phyloP scores from a whole-genome alignment of 306 rosid genomes.

The Pyrus bretschneideri region DNA sequence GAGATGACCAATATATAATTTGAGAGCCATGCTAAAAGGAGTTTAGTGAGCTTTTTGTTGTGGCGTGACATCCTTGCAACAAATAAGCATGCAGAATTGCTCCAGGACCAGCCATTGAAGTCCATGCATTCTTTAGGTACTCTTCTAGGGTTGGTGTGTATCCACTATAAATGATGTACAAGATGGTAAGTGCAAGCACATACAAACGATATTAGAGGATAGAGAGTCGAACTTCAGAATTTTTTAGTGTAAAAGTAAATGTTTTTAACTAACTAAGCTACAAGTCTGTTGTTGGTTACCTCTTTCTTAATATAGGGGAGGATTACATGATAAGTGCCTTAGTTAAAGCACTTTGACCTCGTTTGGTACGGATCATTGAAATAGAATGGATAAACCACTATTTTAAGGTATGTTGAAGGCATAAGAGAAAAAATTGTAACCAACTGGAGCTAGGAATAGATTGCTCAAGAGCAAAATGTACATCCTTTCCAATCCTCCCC shows the following conservation, averaged over 20 bases:
- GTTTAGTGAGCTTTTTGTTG: slow-evolving; percentile 1
- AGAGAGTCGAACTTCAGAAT: accelerated
- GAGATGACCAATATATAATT: slow-evolving; percentile 18
- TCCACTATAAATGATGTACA: not conserved
- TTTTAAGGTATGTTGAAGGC: no score
- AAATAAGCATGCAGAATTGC: slow-evolving; percentile 15
- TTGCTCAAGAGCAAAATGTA: no score
- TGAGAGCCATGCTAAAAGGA: slow-evolving; percentile 9
- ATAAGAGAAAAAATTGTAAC: no score
- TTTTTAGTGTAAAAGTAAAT: not conserved
- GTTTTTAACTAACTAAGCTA: no score
- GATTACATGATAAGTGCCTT: not conserved
- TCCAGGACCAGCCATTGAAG: slow-evolving; percentile 26
- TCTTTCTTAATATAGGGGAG: slow-evolving; percentile 3
- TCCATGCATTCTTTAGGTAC: slow-evolving; percentile 20
- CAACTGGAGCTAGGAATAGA: no score
- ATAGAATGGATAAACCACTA: no score
- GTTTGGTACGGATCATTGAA: no score
- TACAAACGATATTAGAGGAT: no score
- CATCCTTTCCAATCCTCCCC: no score
- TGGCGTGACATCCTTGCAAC: not conserved
- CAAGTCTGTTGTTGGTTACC: not conserved
- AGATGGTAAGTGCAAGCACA: no score
- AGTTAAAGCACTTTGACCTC: no score
- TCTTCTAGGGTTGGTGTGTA: slow-evolving; percentile 16